A percentile compares a stretch with the other conserved stretches of the same genome.
phyloP scores from a whole-genome alignment of 352 stramenopile genomes.

The Blastocystis sp. region DNA sequence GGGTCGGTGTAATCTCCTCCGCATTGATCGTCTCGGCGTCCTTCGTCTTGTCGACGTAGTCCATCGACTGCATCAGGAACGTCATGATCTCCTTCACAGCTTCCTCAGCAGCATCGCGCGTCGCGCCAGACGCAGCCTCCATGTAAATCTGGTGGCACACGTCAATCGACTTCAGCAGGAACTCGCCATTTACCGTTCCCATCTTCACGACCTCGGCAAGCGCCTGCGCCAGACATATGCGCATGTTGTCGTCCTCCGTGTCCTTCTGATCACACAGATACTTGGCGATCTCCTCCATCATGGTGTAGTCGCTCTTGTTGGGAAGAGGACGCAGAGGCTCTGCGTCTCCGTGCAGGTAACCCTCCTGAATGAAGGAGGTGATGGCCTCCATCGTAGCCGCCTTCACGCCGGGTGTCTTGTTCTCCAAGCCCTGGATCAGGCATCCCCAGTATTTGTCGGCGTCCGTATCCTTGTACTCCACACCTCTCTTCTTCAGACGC shows the following conservation, averaged over 20 bases:
- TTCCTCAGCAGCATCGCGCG: not conserved
- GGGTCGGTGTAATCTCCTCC: not conserved
- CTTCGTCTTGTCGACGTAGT: conserved; percentile 56
- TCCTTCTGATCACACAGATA: conserved; percentile 39
- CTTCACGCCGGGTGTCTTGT: conserved; percentile 42
- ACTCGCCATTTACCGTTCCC: conserved; percentile 51
- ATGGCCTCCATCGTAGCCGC: conserved; percentile 44
- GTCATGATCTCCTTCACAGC: conserved; percentile 50
- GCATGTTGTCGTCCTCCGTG: conserved; percentile 45
- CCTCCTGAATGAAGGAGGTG: conserved; percentile 39
- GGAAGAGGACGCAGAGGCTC: conserved; percentile 13
- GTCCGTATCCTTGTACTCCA: conserved; percentile 50
- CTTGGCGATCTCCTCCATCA: conserved; percentile 53
- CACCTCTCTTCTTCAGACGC: conserved; percentile 51
- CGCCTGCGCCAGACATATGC: conserved; percentile 7
- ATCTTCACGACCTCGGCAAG: conserved; percentile 45
- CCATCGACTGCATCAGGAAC: conserved; percentile 53
- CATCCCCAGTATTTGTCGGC: conserved; percentile 57
- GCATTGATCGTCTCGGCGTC: conserved; percentile 35
- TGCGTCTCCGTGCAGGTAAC: conserved; percentile 41
- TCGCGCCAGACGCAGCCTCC: not conserved
- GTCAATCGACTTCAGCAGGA: conserved; percentile 51
- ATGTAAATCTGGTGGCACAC: conserved; percentile 51
- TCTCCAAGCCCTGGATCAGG: conserved; percentile 25
- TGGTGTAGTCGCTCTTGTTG: conserved; percentile 23